Evolutionary conservation across 1,284 basidiomycete species (phyloP).

Genomic region (Ustilago vetiveriae): DNA sequence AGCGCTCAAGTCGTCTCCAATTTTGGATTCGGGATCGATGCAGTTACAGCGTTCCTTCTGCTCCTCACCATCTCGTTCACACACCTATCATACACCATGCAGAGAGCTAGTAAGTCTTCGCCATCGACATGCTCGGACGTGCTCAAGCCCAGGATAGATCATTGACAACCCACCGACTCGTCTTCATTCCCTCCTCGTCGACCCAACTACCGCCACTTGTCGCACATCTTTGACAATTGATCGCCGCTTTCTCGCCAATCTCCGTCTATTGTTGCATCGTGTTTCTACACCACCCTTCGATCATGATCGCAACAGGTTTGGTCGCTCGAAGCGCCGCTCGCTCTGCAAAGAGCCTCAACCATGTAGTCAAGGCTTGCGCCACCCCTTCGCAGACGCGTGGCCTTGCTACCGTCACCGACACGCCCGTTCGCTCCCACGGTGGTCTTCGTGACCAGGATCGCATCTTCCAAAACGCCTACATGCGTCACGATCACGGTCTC

Average conservation of each 20-base stretch:
- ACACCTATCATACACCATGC: slow-evolving; percentile 34
- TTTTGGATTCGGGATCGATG: slow-evolving; percentile 6
- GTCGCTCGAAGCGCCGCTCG: slow-evolving; percentile 52
- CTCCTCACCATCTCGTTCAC: slow-evolving; percentile 19
- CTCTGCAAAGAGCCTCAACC: slow-evolving; percentile 40
- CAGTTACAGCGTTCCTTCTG: not conserved
- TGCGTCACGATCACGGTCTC: slow-evolving; percentile 65
- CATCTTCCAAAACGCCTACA: slow-evolving; percentile 67
- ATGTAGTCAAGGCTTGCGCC: slow-evolving; percentile 42
- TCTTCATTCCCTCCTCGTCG: too few species aligned
- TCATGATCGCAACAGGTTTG: slow-evolving; percentile 21
- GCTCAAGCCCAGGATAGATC: too few species aligned
- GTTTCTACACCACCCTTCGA: not conserved
- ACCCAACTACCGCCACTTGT: not conserved
- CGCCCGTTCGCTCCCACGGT: slow-evolving; percentile 61
- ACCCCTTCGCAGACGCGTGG: slow-evolving; percentile 51
- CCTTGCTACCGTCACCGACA: slow-evolving; percentile 64
- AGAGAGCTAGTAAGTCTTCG: slow-evolving; percentile 41
- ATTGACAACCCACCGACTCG: too few species aligned
- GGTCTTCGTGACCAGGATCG: slow-evolving; percentile 66
- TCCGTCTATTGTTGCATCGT: not conserved
- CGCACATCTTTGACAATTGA: not conserved
- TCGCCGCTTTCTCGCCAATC: not conserved
- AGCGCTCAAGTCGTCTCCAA: slow-evolving; percentile 6
- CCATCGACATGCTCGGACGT: too few species aligned